These are phyloP conservation scores for Zostera marina DNA, from an alignment of 116 monocot species.

Conservation along the genomic window DNA sequence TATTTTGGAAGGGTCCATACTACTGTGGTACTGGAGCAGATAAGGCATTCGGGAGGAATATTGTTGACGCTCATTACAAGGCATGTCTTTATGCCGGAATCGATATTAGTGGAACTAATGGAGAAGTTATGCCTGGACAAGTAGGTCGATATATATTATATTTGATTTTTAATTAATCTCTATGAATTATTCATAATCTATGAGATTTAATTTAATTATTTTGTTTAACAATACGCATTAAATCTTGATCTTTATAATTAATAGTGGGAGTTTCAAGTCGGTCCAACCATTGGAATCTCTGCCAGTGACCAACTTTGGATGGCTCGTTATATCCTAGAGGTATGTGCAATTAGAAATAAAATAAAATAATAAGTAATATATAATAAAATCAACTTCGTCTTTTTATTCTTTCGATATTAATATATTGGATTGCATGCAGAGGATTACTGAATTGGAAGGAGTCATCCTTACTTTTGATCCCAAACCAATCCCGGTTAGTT, in stretches of 20 bases:
- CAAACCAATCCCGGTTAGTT: conserved; percentile 74
- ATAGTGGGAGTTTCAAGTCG: conserved; percentile 97
- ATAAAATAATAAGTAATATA: no score
- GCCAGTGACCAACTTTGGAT: conserved; percentile 85
- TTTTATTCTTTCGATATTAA: no score
- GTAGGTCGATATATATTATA: no score
- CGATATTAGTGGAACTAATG: conserved; percentile 72
- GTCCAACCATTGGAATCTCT: conserved; percentile 85
- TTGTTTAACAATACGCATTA: no score
- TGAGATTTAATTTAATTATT: no score
- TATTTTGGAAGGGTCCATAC: conserved; percentile 46
- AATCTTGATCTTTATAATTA: no score
- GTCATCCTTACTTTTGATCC: conserved; percentile 78
- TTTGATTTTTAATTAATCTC: no score
- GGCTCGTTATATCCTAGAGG: conserved; percentile 89
- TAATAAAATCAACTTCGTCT: no score
- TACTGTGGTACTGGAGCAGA: conserved; percentile 62
- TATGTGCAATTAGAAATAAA: no score
- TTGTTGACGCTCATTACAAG: conserved; percentile 74
- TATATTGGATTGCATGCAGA: no score
- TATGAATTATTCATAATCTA: no score
- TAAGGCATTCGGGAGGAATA: conserved; percentile 65
- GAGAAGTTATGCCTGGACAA: conserved; percentile 85
- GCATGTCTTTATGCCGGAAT: conserved; percentile 74
- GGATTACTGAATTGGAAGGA: conserved; percentile 86